Conservation (phyloP, 2,329 filamentous ascomycete species). For the Gnomoniopsis smithogilvyi region DNA sequence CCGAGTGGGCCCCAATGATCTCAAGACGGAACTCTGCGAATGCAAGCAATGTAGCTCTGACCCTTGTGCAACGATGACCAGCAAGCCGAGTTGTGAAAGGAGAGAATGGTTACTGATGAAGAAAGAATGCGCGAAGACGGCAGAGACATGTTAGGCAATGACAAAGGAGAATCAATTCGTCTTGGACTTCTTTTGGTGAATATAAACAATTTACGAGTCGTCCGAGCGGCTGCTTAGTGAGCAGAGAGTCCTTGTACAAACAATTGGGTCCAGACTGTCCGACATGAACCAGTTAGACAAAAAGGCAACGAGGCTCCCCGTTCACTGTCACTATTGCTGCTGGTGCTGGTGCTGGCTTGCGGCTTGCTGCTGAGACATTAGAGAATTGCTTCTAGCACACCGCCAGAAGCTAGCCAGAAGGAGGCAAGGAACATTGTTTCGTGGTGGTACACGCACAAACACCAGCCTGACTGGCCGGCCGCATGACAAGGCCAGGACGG, state of each 20-base stretch:
- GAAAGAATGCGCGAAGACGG: neutral
- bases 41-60: neutral
- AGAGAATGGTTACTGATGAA: neutral
- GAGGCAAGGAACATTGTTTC: neutral
- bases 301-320: neutral
- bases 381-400: slow-evolving; percentile 7
- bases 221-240: neutral
- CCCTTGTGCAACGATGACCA: neutral
- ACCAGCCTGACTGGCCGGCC: neutral
- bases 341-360: neutral
- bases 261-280: neutral
- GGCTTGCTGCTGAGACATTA: neutral
- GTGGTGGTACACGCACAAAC: slow-evolving; percentile 7
- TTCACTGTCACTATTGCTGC: neutral
- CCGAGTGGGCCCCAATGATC: slow-evolving; percentile 15
- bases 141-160: neutral
- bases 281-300: neutral
- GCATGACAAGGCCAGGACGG: neutral
- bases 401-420: slow-evolving; percentile 1
- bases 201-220: neutral
- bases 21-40: neutral
- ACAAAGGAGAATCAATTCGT: neutral
- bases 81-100: neutral
- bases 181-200: neutral
- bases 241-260: neutral